Evolutionary conservation across 768 basidiomycete species (phyloP), one percentile per base, ranked within the genome.

Genomic region (Pleurotus salmoneostramineus): DNA sequence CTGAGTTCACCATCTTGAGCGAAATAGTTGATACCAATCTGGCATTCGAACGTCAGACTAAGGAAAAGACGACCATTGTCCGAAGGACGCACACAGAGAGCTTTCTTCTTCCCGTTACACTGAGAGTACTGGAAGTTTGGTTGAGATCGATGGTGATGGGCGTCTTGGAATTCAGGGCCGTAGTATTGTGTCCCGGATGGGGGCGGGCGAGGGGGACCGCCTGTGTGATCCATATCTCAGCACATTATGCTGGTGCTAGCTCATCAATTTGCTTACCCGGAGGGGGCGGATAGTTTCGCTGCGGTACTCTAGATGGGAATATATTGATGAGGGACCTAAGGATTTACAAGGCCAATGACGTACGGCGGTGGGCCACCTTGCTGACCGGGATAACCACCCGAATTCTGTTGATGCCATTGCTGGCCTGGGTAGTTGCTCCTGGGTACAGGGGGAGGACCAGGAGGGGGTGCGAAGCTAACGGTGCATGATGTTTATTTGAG

Each of bases 11-110:
- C 80, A 3, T 69, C 68, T 63, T 85, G 83, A 0, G 90, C 88
- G 17, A 78, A 67, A 68, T 98, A 98, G 70, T 93, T 93, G 64
- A 97, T 91, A 0, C 95, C 95, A 62, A 97, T 85, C 93, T 93
- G 62, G 32, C 3, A 44, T 15, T 15, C 60, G 36, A 50, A 34
- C 17, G 50, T 34, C n/a, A 46, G 36, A 17, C 11, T 27, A 7
- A 56, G 27, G n/a, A 10, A 8, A 45, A n/a, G 6, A 60, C 31
- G 36, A 40, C n/a, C 27, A 21, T 2, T 27, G 21, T 27, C 21
- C 3, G 2, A 31, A 21, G 44, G 27, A 71, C 89, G 60, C 70
- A 95, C 92, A 58, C 88, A 89, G 8, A 98, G 77, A 0, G 94
- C 96, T 71, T 94, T 98, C 71, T 87, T 88, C 71, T 78, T 85